A percentile compares a stretch with the other conserved stretches of the same genome.
Conservation (phyloP, 306 rosid genomes). For the Lagenaria siceraria region DNA sequence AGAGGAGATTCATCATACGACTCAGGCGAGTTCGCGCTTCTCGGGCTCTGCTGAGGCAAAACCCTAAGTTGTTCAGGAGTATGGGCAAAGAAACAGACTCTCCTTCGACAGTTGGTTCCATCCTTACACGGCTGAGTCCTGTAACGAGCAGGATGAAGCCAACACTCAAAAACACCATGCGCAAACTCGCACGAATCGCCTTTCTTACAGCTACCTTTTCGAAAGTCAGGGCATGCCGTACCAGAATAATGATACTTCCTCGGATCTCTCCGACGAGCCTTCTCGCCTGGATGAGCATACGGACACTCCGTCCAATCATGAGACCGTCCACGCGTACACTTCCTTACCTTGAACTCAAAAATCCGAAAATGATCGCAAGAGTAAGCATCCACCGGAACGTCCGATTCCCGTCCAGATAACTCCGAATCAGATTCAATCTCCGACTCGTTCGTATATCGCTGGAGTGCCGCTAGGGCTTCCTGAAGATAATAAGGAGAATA, state of each 20-base stretch:
- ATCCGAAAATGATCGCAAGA: conserved; percentile 89
- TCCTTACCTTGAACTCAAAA: conserved; percentile 80
- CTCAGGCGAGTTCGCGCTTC: conserved; percentile 32
- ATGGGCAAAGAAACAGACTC: conserved; percentile 93
- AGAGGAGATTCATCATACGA: conserved; percentile 68
- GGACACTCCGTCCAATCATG: conserved; percentile 99
- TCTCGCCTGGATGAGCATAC: conserved; percentile 95
- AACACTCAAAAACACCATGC: conserved; percentile 94
- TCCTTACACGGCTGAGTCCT: conserved; percentile 96
- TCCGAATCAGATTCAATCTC: conserved; percentile 53
- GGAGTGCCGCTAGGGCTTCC: conserved; percentile 48
- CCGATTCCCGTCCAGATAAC: conserved; percentile 26
- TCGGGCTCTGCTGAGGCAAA: conserved; percentile 51
- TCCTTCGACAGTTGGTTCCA: conserved; percentile 61
- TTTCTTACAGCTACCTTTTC: conserved; percentile 70
- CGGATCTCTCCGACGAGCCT: conserved; percentile 95
- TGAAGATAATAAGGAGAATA: conserved; percentile 42
- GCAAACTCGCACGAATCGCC: conserved; percentile 85
- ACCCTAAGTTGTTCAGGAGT: conserved; percentile 82
- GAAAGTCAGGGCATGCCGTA: conserved; percentile 83
- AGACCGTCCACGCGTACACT: conserved; percentile 85
- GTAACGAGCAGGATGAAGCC: conserved; percentile 96
- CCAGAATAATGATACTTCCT: conserved; percentile 84
- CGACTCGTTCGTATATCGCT: conserved; percentile 43
- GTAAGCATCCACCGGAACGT: conserved; percentile 69